Percentiles rank a stretch among this genome's conserved stretches.
phyloP scores from a whole-genome alignment of 2,329 filamentous ascomycete species.

The Neocucurbitaria cava region DNA sequence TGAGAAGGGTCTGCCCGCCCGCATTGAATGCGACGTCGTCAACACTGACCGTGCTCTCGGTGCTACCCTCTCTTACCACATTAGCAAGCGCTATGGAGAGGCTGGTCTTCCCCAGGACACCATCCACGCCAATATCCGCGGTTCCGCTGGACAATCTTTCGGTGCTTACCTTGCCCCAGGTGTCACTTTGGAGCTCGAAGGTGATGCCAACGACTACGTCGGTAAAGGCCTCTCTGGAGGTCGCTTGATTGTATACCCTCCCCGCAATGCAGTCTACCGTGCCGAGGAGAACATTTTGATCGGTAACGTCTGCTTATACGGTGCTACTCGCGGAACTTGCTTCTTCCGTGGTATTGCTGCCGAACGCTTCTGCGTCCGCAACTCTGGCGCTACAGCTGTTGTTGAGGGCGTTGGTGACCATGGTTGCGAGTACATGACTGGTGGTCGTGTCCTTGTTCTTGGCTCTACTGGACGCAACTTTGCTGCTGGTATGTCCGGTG shows the following conservation, averaged over 20 bases:
- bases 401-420: conserved; percentile 97
- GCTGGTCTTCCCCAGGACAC: conserved; percentile 89
- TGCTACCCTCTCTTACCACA: conserved; percentile 93
- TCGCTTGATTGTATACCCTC: conserved; percentile 90
- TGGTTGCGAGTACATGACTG: conserved; percentile 98
- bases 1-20: conserved; percentile 89
- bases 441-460: conserved; percentile 85
- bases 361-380: conserved; percentile 94
- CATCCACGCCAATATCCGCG: conserved; percentile 95
- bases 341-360: conserved; percentile 98
- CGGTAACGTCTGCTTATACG: conserved; percentile 94
- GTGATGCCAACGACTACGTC: conserved; percentile 95
- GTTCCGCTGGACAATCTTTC: conserved; percentile 95
- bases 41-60: conserved; percentile 96
- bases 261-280: conserved; percentile 88
- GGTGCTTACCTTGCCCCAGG: conserved; percentile 92
- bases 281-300: conserved; percentile 95
- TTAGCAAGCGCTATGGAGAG: conserved; percentile 91
- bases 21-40: conserved; percentile 94
- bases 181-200: conserved; percentile 93
- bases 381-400: conserved; percentile 94
- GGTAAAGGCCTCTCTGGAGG: conserved; percentile 95
- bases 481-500: conserved; percentile 96
- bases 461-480: conserved; percentile 95
- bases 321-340: conserved; percentile 86